Percentiles rank a stretch among this genome's conserved stretches.
Conservation (phyloP, 305 asterid genomes). For the Petunia hybrid region DNA sequence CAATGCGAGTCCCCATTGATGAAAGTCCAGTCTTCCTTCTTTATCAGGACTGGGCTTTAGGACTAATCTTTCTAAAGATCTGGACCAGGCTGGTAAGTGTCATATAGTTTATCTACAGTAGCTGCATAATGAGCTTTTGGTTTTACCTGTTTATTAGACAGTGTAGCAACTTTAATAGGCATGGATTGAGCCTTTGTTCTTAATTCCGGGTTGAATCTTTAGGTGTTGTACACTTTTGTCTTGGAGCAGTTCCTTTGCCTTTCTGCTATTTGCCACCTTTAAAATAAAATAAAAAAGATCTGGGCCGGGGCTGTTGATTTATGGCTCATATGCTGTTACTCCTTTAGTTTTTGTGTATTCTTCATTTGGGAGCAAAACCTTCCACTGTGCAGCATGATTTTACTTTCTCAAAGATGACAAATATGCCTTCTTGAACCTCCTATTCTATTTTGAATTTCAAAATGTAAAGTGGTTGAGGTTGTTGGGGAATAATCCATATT, state of each 20-base stretch:
- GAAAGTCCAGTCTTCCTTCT: conserved; percentile 97
- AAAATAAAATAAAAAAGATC: neutral
- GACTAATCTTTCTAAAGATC: conserved; percentile 88
- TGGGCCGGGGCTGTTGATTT: neutral
- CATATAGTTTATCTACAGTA: neutral
- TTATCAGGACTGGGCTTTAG: conserved; percentile 99
- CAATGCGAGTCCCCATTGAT: conserved; percentile 96
- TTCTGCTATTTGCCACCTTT: neutral
- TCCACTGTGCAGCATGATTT: conserved; percentile 8
- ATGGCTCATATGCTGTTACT: neutral
- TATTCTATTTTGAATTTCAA: conserved; percentile 6
- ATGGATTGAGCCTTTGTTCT: neutral
- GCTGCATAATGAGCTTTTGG: conserved; percentile 9
- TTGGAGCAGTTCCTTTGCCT: conserved; percentile 2
- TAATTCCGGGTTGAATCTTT: conserved; percentile 8
- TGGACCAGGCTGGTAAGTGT: conserved; percentile 97
- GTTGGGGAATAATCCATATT: neutral
- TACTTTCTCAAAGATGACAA: neutral
- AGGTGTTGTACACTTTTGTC: conserved; percentile 11
- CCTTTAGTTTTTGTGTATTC: neutral
- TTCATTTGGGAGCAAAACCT: neutral
- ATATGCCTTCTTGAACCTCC: conserved; percentile 1
- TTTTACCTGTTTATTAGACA: conserved; percentile 2
- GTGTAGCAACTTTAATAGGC: neutral
- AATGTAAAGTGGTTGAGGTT: neutral